Evolutionary conservation across 257 asterid genomes (phyloP), one percentile per base, ranked within the genome.

Genomic region (Solanum piurae): DNA sequence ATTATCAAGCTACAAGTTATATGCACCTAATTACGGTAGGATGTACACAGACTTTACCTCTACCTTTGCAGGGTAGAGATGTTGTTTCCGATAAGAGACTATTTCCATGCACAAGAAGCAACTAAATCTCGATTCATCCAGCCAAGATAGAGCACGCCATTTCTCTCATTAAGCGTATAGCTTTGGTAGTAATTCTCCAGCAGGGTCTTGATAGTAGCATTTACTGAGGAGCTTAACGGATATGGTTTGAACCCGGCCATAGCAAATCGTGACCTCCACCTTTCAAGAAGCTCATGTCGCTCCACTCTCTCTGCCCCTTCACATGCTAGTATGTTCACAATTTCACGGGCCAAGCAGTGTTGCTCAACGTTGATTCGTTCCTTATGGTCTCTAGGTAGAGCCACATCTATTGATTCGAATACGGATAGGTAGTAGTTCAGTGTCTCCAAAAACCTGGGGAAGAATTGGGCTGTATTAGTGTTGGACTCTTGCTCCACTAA

Each of bases 301-400:
- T 89, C 91, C 83, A 89, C 90, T 72, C 91, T 86, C 72, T 89
- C 91, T 34, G 29, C 20, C 69, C 90, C 91, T 87, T 89, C 91
- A 20, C 91, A 88, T 7, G 91, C 91, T 87, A 89, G 33, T 49
- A 89, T 89, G 87, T 88, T 89, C 31, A 89, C 91, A 33, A 89
- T 86, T 27, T 89, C 91, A 38, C 91, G 87, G 38, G 91, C 91
- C 86, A 89, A 69, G 84, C 91, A 89, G 42, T 87, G 88, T 55
- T 89, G 90, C 80, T 89, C 91, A 6, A 89, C 91, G 12, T 87
- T 89, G 36, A 89, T 71, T n/a, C 91, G 90, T 73, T 89, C 89
- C 87, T 88, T 89, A 8, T 86, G 87, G 75, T 88, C 86, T 88
- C 91, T 89, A 25, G 91, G 89, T 13, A 89, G 83, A 88, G 90